These are phyloP conservation scores for Thuidium tamariscinum DNA, from an alignment of 225 moss, liverwort and hornwort species.

Conservation along the genomic window DNA sequence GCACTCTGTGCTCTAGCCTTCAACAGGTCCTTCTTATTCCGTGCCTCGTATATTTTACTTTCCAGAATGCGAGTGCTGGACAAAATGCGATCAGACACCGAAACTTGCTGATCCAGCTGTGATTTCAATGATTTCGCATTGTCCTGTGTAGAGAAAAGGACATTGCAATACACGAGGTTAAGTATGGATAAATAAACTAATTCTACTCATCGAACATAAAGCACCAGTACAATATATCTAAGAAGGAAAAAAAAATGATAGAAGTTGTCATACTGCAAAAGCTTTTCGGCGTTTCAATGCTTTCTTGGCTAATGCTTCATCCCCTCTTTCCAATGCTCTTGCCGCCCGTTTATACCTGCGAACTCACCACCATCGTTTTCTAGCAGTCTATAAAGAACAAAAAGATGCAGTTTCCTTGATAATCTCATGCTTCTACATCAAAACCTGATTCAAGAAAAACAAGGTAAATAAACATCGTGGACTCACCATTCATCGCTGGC, in stretches of 20 bases:
- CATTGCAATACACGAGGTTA: not conserved
- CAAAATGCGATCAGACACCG: slow-evolving; percentile 37
- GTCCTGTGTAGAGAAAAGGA: not conserved
- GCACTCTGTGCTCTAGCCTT: slow-evolving; percentile 52
- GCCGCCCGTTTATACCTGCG: slow-evolving; percentile 45
- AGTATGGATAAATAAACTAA: not conserved
- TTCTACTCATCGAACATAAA: not conserved
- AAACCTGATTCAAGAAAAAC: not conserved
- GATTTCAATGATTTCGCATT: slow-evolving; percentile 34
- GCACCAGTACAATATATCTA: not conserved
- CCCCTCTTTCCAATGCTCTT: slow-evolving; percentile 38
- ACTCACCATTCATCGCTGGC: slow-evolving; percentile 37
- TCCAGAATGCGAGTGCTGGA: slow-evolving; percentile 38
- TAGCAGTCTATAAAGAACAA: not conserved
- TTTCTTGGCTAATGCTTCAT: slow-evolving; percentile 43
- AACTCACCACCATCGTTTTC: not conserved
- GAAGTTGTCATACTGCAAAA: slow-evolving; percentile 5
- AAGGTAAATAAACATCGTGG: not conserved
- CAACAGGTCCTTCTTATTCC: slow-evolving; percentile 45
- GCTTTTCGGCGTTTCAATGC: slow-evolving; percentile 40
- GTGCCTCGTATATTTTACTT: slow-evolving; percentile 43
- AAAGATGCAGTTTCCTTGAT: not conserved
- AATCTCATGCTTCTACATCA: not conserved
- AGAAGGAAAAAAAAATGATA: not conserved
- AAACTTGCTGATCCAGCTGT: slow-evolving; percentile 49